Evolutionary conservation across 164 flowering plant species (phyloP), one percentile per base, ranked within the genome.

Genomic region (Akebia trifoliata): DNA sequence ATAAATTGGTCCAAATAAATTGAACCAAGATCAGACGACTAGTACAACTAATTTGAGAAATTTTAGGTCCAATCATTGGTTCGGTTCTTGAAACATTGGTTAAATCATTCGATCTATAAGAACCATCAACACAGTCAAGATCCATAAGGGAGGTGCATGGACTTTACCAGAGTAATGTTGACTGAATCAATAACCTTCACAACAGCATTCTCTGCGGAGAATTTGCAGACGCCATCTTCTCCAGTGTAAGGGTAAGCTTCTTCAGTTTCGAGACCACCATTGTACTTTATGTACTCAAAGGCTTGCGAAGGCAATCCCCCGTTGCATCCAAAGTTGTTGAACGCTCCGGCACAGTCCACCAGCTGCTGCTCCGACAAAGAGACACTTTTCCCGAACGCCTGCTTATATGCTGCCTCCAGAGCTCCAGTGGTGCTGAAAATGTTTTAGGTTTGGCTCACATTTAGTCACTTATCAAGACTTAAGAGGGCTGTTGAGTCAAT

Each of bases 281-380:
- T 88, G 76, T 72, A 88, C 63, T 94, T 94, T 56, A 94, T 82
- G 75, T 94, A 94, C 37, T 90, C 93, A 69, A 84, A 94, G 54
- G 99, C 99, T 66, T 90, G 99, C 29, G 97, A 94, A 48, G 99
- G 99, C 65, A 94, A 63, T 21, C 99, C 99, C 11, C 99, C 97
- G 55, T 59, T 67, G 82, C 99, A 94, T 11, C 99, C 99, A 61
- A 79, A 83, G 77, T 94, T 94, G 66, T 94, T 88, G 70, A 88
- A 94, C 20, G 76, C 82, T 20, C 72, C 47, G 18, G 96, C 99
- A 66, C 97, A 94, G 64, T 94, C 99, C 66, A 94, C 99, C 56
- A 94, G 88, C 80, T 94, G 99, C 72, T 94, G 97, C 74, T 94
- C 97, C 0, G 99, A 94, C n/a, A 90, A 67, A 61, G 93, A 86